Evolutionary conservation across 345 rosid genomes (phyloP).

Genomic region (Rhodomyrtus tomentosa): DNA sequence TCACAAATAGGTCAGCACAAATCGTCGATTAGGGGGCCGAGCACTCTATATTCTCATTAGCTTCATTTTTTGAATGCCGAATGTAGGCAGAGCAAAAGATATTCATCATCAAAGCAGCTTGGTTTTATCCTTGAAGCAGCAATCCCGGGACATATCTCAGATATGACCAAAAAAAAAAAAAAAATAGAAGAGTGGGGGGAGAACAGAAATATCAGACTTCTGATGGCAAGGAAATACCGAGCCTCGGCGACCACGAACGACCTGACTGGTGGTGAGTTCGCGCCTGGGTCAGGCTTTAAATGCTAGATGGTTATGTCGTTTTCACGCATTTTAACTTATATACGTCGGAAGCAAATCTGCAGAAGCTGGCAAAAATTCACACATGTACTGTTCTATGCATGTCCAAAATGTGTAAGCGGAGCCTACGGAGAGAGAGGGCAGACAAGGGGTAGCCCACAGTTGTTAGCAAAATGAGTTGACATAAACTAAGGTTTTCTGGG

Average conservation of each 20-base stretch:
- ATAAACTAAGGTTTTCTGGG: slow-evolving; percentile 37
- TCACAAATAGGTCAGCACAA: background rate
- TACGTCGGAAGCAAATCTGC: background rate
- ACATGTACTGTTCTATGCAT: background rate
- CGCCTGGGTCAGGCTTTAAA: background rate
- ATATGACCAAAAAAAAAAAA: background rate
- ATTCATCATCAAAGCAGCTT: background rate
- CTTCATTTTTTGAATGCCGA: background rate
- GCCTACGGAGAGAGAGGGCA: slow-evolving; percentile 14
- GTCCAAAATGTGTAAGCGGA: background rate
- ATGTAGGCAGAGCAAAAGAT: background rate
- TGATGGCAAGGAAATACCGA: background rate
- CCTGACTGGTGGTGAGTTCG: background rate
- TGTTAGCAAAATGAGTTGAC: slow-evolving; percentile 52
- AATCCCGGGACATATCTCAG: background rate
- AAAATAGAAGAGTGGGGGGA: background rate
- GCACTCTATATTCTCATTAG: background rate
- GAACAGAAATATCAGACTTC: background rate
- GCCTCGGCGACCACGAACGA: background rate
- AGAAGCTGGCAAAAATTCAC: background rate
- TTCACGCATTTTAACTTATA: background rate
- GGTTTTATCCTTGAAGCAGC: background rate
- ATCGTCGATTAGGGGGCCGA: background rate
- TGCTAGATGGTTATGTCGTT: background rate
- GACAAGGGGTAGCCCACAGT: slow-evolving; percentile 52